A percentile compares a stretch with the other conserved stretches of the same genome.
phyloP scores from a whole-genome alignment of 805 yeast genomes.

The Starmerella floricola region DNA sequence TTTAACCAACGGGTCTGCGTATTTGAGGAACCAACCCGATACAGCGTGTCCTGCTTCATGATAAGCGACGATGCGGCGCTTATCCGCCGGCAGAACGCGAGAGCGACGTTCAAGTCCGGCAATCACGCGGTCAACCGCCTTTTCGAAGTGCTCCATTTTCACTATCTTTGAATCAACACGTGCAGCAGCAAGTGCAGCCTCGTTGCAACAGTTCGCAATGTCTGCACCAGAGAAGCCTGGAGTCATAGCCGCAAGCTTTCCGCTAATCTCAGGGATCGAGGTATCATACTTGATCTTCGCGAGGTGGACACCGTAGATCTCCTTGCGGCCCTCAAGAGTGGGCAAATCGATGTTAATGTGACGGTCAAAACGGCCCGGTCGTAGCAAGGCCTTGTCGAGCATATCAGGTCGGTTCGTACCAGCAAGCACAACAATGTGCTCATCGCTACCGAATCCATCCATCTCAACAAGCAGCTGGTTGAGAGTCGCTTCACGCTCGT shows the following conservation, averaged over 20 bases:
- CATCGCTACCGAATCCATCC: slow-evolving; percentile 85
- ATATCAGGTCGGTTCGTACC: slow-evolving; percentile 93
- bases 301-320: slow-evolving; percentile 72
- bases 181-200: slow-evolving; percentile 89
- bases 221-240: slow-evolving; percentile 97
- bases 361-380: slow-evolving; percentile 93
- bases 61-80: slow-evolving; percentile 76
- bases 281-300: slow-evolving; percentile 38
- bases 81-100: slow-evolving; percentile 63
- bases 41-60: slow-evolving; percentile 97
- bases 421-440: slow-evolving; percentile 85
- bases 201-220: slow-evolving; percentile 88
- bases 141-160: slow-evolving; percentile 65
- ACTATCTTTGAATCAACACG: slow-evolving; percentile 55
- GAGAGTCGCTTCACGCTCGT: slow-evolving; percentile 85
- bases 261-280: slow-evolving; percentile 54
- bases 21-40: slow-evolving; percentile 82
- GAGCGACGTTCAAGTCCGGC: slow-evolving; percentile 89
- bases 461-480: slow-evolving; percentile 87
- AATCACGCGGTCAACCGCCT: slow-evolving; percentile 85
- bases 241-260: slow-evolving; percentile 78
- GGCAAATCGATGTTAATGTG: slow-evolving; percentile 80
- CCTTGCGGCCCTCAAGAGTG: slow-evolving; percentile 79
- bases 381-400: slow-evolving; percentile 73
- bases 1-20: slow-evolving; percentile 81